A percentile compares a stretch with the other conserved stretches of the same genome.
Conservation (phyloP, 2,329 filamentous ascomycete species). For the Alternaria solani region DNA sequence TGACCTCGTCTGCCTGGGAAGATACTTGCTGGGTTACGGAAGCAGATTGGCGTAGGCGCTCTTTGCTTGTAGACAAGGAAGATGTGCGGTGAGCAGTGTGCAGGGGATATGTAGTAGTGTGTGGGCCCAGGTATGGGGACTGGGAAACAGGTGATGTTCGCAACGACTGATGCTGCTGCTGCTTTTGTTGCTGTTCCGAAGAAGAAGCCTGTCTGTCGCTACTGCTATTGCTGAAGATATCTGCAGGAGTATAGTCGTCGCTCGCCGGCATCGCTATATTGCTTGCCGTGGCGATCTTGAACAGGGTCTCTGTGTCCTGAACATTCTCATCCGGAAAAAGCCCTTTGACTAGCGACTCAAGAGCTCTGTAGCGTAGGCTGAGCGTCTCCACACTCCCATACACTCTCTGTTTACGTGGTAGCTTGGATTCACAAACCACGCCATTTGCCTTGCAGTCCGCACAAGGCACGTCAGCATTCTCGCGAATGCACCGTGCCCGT, state of each 20-base stretch:
- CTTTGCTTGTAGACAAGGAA: conserved; percentile 13
- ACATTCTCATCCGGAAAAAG: conserved; percentile 53
- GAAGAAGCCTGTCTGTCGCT: conserved; percentile 8
- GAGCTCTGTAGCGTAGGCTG: conserved; percentile 54
- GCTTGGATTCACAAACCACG: conserved; percentile 54
- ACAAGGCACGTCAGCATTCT: conserved; percentile 44
- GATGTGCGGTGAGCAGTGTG: conserved; percentile 18
- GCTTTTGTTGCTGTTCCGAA: conserved; percentile 7
- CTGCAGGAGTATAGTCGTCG: conserved; percentile 37
- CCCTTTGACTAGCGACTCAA: conserved; percentile 54
- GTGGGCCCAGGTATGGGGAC: conserved; percentile 1
- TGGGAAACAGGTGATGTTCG: conserved; percentile 9
- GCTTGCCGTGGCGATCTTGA: conserved; percentile 51
- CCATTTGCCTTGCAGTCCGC: conserved; percentile 52
- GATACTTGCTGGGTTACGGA: conserved; percentile 21
- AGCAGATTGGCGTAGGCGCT: conserved; percentile 22
- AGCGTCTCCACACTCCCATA: conserved; percentile 59
- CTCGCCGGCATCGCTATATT: conserved; percentile 49
- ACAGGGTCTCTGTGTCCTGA: conserved; percentile 51
- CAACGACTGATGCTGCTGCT: conserved; percentile 13
- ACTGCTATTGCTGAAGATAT: conserved; percentile 31
- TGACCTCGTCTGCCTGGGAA: conserved; percentile 24
- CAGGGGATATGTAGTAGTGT: conserved; percentile 1
- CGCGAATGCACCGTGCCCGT: conserved; percentile 40
- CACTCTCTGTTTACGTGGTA: conserved; percentile 56